phyloP scores from a whole-genome alignment of 2,329 filamentous ascomycete genomes.

The Coniochaeta sp. region DNA sequence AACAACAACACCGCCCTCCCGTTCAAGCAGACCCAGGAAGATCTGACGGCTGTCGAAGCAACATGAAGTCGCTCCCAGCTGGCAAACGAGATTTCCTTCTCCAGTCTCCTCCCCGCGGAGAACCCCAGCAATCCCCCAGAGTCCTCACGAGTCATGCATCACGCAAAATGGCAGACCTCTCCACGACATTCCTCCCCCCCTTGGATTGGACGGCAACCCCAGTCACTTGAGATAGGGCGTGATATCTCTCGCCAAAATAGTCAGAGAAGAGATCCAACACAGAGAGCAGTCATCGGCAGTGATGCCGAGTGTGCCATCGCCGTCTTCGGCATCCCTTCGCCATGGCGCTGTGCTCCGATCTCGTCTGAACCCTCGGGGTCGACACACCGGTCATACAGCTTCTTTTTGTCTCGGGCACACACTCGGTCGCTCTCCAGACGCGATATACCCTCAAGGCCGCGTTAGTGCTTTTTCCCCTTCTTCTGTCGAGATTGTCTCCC shows the following conservation, averaged over 20 bases:
- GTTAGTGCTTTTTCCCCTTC: not conserved
- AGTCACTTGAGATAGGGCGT: not conserved
- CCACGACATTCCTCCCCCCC: too few species aligned
- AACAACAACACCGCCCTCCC: too few species aligned
- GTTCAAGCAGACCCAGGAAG: too few species aligned
- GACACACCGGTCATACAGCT: not conserved
- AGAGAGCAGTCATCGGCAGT: too few species aligned
- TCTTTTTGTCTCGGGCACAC: not conserved
- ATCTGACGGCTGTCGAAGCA: not conserved
- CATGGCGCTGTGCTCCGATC: not conserved
- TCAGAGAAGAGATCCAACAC: not conserved
- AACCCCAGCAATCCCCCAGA: too few species aligned
- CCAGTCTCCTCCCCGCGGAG: not conserved
- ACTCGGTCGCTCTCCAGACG: too few species aligned
- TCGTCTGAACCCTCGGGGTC: not conserved
- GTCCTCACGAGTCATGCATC: not conserved
- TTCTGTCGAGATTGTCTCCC: too few species aligned
- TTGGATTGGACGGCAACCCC: not conserved
- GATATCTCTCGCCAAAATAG: not conserved
- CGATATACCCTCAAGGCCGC: not conserved
- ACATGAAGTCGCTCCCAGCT: not conserved
- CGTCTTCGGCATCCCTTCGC: not conserved
- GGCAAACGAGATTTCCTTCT: not conserved
- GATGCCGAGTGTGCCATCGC: not conserved
- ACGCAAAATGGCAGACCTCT: too few species aligned